Base-by-base conservation (phyloP, 1,284 basidiomycete species). In the Apiotrichum veenhuisii region DNA sequence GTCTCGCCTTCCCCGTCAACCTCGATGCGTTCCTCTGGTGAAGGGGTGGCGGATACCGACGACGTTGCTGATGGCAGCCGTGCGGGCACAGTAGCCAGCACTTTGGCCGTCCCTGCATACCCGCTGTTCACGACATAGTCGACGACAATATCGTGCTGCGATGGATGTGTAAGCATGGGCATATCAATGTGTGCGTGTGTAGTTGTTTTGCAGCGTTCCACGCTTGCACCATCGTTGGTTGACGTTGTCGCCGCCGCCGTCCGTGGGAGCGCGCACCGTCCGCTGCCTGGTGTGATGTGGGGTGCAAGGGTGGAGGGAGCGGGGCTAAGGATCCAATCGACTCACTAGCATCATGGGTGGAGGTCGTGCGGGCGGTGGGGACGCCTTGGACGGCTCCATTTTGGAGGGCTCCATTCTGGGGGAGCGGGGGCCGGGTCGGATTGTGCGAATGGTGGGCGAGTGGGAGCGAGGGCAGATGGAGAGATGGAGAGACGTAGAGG, bases 131-230 rank as follows among this genome's bases (percentile, higher is more conserved):
- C 59, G 49, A 75, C 55, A 50, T 75, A 75, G 56, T 75, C 70
- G n/a, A 72, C 54, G 22, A 75, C 66, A n/a, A 75, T 61, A 57
- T 73, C 70, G 59, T 74, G 72, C 73, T 75, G 58, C 15, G 12
- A 18, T 30, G 12, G 30, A 7, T 30, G 30, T 30, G 30, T 30
- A 5, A 30, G 30, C 30, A 30, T 30, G 30, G 5, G 30, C 30
- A 30, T 30, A 30, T 30, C n/a, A n/a, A n/a, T n/a, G n/a, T n/a
- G 27, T 20, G 26, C 25, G 33, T 20, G 34, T 30, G 25, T n/a
- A n/a, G n/a, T n/a, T n/a, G n/a, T n/a, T n/a, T n/a, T n/a, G n/a
- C n/a, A n/a, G n/a, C n/a, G n/a, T n/a, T n/a, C n/a, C n/a, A n/a
- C n/a, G n/a, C n/a, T n/a, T n/a, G n/a, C n/a, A n/a, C n/a, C n/a